These are phyloP conservation scores for Colletotrichum spinosum DNA, from an alignment of 2,329 filamentous ascomycete genomes.

Conservation along the genomic window DNA sequence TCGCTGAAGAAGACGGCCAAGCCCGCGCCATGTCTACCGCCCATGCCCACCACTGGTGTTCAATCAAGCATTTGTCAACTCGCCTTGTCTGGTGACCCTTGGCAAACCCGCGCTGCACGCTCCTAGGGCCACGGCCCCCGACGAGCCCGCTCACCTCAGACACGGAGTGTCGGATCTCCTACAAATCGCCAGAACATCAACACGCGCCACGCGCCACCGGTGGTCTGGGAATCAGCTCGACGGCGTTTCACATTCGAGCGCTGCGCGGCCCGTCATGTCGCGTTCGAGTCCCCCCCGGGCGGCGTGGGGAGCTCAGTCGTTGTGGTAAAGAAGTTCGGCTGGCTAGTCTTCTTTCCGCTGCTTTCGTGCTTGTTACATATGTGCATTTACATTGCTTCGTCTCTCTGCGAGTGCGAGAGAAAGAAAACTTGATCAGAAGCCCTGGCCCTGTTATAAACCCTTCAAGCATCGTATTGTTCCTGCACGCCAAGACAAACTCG, in stretches of 20 bases:
- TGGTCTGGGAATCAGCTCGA: constrained; percentile 6
- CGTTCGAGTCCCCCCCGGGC: background rate
- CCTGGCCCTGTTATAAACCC: too few relatives aligned
- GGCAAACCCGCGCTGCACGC: too few relatives aligned
- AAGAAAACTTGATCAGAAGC: too few relatives aligned
- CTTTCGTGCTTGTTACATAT: too few relatives aligned
- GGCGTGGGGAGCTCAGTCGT: background rate
- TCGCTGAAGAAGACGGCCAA: background rate
- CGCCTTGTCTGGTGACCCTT: too few relatives aligned
- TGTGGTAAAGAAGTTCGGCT: too few relatives aligned
- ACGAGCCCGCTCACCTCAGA: constrained; percentile 26
- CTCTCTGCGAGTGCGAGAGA: too few relatives aligned
- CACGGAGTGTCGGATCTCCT: constrained; percentile 31
- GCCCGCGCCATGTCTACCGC: background rate
- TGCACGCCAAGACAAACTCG: too few relatives aligned
- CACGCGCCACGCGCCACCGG: constrained; percentile 13
- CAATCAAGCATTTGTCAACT: too few relatives aligned
- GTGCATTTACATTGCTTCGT: too few relatives aligned
- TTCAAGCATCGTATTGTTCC: background rate
- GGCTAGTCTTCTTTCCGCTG: too few relatives aligned
- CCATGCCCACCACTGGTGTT: too few relatives aligned
- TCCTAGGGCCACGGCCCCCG: background rate
- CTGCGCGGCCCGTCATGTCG: constrained; percentile 5
- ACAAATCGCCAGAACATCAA: constrained; percentile 18
- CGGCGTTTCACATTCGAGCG: constrained; percentile 27